These are phyloP conservation scores for Phlebiopsis gigantea DNA, from an alignment of 768 basidiomycete species.

Conservation along the genomic window DNA sequence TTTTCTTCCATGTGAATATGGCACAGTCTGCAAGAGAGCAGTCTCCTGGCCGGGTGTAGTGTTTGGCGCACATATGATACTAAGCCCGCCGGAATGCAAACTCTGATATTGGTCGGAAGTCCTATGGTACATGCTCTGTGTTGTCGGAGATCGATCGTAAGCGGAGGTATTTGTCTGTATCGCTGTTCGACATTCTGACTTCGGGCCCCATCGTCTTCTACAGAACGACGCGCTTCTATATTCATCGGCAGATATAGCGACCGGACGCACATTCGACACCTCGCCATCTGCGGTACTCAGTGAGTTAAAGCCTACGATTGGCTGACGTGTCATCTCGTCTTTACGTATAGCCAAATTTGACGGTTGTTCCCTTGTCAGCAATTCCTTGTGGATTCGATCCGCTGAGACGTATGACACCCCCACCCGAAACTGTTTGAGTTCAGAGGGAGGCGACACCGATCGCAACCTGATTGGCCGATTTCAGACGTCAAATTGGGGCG, in stretches of 20 bases:
- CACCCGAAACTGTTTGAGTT: conserved; percentile 9
- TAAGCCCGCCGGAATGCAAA: background rate
- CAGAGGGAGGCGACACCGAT: background rate
- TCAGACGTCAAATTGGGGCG: background rate
- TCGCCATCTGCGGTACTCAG: background rate
- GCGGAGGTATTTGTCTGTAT: background rate
- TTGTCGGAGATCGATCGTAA: background rate
- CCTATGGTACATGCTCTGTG: background rate
- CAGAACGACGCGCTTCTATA: background rate
- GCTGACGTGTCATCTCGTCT: background rate
- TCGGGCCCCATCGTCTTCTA: conserved; percentile 1
- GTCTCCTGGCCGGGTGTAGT: background rate
- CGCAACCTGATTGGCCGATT: conserved; percentile 4
- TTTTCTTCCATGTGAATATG: background rate
- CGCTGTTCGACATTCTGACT: background rate
- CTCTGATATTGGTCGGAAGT: background rate
- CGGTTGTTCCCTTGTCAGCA: conserved; percentile 1
- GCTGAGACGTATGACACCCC: background rate
- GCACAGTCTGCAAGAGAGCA: background rate
- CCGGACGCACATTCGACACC: background rate
- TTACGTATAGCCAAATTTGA: conserved; percentile 1
- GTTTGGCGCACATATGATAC: background rate
- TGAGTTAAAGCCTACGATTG: conserved; percentile 1
- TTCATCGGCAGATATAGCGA: conserved; percentile 3
- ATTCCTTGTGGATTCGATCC: background rate